Conservation (phyloP, 2,329 filamentous ascomycete genomes). For the Lasiodiplodia sp. region DNA sequence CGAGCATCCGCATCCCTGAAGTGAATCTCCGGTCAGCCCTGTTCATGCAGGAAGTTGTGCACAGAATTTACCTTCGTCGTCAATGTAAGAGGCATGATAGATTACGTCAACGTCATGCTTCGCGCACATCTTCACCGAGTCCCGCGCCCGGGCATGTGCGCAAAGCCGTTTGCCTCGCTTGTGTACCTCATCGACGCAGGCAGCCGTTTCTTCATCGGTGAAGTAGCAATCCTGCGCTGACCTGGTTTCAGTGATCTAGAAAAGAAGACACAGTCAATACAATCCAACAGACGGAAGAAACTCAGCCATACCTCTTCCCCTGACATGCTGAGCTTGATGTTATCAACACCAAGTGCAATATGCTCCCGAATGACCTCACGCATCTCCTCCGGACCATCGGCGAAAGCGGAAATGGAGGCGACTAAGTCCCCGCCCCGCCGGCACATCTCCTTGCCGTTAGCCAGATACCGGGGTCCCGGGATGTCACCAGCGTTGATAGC, state of each 20-base stretch:
- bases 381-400: conserved; percentile 40
- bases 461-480: conserved; percentile 56
- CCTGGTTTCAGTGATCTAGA: conserved; percentile 37
- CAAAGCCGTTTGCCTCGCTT: conserved; percentile 50
- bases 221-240: conserved; percentile 56
- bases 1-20: conserved; percentile 36
- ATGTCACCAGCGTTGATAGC: conserved; percentile 58
- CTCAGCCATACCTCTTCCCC: conserved; percentile 35
- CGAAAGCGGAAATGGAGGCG: conserved; percentile 52
- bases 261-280: too few relatives aligned
- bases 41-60: background rate
- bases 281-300: background rate
- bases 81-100: conserved; percentile 56
- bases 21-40: background rate
- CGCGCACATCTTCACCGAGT: conserved; percentile 54
- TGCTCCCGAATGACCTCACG: conserved; percentile 38
- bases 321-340: conserved; percentile 43
- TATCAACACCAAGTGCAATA: conserved; percentile 44
- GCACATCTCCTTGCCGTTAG: conserved; percentile 60
- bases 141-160: conserved; percentile 54
- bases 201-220: conserved; percentile 55
- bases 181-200: conserved; percentile 58
- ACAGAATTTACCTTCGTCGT: conserved; percentile 44
- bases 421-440: conserved; percentile 53
- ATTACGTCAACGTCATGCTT: conserved; percentile 57